Base-by-base conservation (phyloP, 441 rosid genomes). In the Gossypium lobatum region DNA sequence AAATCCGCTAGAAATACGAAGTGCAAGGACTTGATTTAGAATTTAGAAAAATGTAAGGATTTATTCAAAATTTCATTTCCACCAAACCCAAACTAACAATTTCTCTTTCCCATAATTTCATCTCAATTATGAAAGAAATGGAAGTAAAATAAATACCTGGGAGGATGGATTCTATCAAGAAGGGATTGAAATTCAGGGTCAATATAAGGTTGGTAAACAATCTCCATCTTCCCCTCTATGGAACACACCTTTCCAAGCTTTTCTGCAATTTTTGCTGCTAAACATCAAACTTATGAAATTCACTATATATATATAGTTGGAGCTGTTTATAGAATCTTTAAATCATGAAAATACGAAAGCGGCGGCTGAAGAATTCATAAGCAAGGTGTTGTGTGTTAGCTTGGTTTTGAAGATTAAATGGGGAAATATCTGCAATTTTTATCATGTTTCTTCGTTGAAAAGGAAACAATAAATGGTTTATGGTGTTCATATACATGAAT, bases 151-250 rank as follows among this genome's bases (percentile, higher is more conserved):
- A 34, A 13, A 1, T 59, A 89, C 98, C 93, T 88, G 8, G 97
- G 90, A 77, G 97, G 97, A 72, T 95, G 77, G 28, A 93, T 95
- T 81, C 97, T 84, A 80, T 93, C 98, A 45, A 95, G 79, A 70
- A 95, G 86, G 25, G 90, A 84, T 65, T 95, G 90, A 58, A 81
- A 86, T 50, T 86, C 91, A 2, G 98, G 96, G 80, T 92, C 94
- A 76, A 87, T 54, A 72, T 88, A 91, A 63, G 97, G 97, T 75
- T 85, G 88, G 72, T 93, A 90, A 57, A 75, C 73, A 10, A 80
- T 80, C 79, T 87, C 92, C 97, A 92, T 91, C 71, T 80, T 80
- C 73, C 74, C 1, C 17, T 34, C 69, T 26, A 8, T 17, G 39
- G 79, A 73, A 20, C 14, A 34, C 34, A 23, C 46, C 63, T 74